Conservation (phyloP, 1,139 yeast species). For the Diutina mesorugosa region DNA sequence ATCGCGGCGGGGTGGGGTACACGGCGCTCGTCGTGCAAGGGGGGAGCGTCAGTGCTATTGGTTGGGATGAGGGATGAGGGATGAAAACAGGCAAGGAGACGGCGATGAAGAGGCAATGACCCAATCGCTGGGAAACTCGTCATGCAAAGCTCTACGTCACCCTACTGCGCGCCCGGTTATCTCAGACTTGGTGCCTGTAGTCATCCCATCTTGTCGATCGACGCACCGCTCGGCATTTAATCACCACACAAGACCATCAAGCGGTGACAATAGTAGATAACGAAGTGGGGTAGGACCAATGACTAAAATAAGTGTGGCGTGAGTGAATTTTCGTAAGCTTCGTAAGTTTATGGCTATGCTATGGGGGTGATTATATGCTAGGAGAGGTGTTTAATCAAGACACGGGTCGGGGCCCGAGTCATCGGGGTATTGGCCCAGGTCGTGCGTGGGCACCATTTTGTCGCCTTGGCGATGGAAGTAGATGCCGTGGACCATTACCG, state of each 20-base stretch:
- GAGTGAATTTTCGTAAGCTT: too few species aligned
- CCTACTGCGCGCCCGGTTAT: neutral
- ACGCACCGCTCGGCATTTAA: neutral
- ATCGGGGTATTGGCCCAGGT: conserved; percentile 6
- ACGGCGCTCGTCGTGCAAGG: neutral
- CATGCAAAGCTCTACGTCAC: neutral
- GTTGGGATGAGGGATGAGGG: too few species aligned
- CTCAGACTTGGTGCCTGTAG: neutral
- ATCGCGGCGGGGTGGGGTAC: neutral
- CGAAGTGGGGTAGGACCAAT: too few species aligned
- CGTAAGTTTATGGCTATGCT: too few species aligned
- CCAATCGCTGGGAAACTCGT: too few species aligned
- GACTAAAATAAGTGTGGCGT: too few species aligned
- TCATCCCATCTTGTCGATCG: neutral
- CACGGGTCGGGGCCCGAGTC: neutral
- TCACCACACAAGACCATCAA: neutral
- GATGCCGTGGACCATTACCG: conserved; percentile 25
- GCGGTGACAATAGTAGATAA: too few species aligned
- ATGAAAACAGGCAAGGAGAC: too few species aligned
- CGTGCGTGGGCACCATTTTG: conserved; percentile 17
- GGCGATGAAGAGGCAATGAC: too few species aligned
- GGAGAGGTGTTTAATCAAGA: neutral
- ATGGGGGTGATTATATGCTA: neutral
- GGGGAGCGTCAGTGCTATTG: neutral
- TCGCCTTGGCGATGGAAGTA: conserved; percentile 12